Evolutionary conservation across 352 stramenopile genomes (phyloP).

Genomic region (Pythium dissimile): DNA sequence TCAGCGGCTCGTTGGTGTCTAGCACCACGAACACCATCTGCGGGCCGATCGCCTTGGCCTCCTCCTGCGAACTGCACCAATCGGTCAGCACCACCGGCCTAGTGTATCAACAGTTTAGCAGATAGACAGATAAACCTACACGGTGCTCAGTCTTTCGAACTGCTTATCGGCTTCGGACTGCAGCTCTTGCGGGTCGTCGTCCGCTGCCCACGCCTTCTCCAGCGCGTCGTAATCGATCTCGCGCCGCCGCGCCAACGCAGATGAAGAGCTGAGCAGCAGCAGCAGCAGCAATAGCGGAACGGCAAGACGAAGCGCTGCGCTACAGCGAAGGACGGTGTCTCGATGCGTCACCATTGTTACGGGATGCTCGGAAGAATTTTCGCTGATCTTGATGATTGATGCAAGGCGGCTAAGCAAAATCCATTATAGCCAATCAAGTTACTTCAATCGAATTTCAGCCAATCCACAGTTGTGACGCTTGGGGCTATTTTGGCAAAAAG

Average conservation of each 20-base stretch:
- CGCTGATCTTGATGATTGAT: too few relatives aligned
- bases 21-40: slow-evolving; percentile 84
- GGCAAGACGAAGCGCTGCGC: neutral
- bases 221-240: slow-evolving; percentile 64
- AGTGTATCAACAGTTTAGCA: neutral
- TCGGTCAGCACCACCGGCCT: slow-evolving; percentile 1
- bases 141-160: slow-evolving; percentile 39
- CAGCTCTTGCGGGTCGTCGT: slow-evolving; percentile 45
- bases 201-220: slow-evolving; percentile 59
- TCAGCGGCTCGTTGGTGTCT: slow-evolving; percentile 25
- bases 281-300: neutral
- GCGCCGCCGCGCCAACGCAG: slow-evolving; percentile 1
- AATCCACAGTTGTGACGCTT: neutral
- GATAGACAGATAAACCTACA: slow-evolving; percentile 9
- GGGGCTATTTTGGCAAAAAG: slow-evolving; percentile 10
- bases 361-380: too few relatives aligned
- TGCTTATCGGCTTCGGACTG: slow-evolving; percentile 48
- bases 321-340: neutral
- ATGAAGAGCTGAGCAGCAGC: slow-evolving; percentile 1
- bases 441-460: too few relatives aligned
- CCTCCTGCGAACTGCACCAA: slow-evolving; percentile 26
- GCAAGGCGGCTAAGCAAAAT: neutral
- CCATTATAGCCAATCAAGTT: neutral
- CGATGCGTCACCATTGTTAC: neutral
- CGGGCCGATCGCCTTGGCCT: slow-evolving; percentile 52